phyloP scores from a whole-genome alignment of 2,329 filamentous ascomycete genomes.

The Pseudocercospora vitis region DNA sequence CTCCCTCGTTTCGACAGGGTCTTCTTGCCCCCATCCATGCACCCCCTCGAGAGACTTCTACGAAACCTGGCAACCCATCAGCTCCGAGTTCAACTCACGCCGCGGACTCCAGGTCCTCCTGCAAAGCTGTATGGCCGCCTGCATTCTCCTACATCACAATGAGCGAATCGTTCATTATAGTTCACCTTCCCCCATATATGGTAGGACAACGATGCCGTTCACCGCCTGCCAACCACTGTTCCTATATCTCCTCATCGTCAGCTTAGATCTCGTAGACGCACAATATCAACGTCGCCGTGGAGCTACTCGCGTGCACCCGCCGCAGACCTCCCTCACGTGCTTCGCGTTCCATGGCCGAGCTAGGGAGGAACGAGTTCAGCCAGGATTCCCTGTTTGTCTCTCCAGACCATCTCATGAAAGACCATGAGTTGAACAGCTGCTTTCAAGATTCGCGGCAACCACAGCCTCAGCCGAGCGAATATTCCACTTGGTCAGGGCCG shows the following conservation, averaged over 20 bases:
- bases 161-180: conserved; percentile 14
- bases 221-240: conserved; percentile 27
- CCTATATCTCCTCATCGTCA: conserved; percentile 6
- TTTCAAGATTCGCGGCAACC: conserved; percentile 12
- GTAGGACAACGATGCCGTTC: conserved; percentile 42
- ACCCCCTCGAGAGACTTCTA: conserved; percentile 5
- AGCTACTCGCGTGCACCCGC: not conserved
- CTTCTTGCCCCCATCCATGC: conserved; percentile 3
- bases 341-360: conserved; percentile 11
- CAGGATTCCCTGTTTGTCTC: conserved; percentile 23
- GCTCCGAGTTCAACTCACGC: conserved; percentile 8
- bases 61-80: conserved; percentile 14
- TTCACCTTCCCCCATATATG: conserved; percentile 7
- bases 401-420: conserved; percentile 24
- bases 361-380: conserved; percentile 7
- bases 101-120: conserved; percentile 16
- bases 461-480: conserved; percentile 7
- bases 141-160: conserved; percentile 13
- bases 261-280: not conserved
- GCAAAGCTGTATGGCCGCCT: conserved; percentile 12
- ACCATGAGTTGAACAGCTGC: conserved; percentile 15
- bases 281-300: not conserved
- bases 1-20: not conserved
- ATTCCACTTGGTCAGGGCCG: not conserved
- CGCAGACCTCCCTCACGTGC: not conserved